These are phyloP conservation scores for Eutrema salsugineum DNA, from an alignment of 441 rosid species.

Conservation along the genomic window DNA sequence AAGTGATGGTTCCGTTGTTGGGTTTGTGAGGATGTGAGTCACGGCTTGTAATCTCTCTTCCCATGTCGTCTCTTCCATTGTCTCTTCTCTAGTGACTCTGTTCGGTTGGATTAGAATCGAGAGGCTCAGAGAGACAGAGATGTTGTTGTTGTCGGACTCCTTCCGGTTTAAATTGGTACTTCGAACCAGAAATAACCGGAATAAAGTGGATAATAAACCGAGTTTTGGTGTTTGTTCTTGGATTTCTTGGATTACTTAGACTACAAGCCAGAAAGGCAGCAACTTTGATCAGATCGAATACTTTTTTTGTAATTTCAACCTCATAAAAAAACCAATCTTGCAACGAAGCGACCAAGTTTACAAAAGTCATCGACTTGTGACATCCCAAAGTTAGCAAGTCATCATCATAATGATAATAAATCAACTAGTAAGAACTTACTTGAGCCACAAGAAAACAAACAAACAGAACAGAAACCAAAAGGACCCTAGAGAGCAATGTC, in stretches of 20 bases:
- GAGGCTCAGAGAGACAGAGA: constrained; percentile 5
- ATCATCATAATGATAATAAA: constrained; percentile 11
- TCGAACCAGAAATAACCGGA: neutral
- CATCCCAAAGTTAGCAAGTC: constrained; percentile 26
- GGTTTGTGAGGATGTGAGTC: constrained; percentile 72
- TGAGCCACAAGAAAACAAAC: constrained; percentile 20
- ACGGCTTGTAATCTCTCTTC: constrained; percentile 53
- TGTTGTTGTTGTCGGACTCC: neutral
- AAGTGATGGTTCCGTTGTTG: constrained; percentile 60
- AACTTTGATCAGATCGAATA: neutral
- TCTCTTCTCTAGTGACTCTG: neutral
- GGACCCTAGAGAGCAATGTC: constrained; percentile 40
- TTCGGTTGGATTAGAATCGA: neutral
- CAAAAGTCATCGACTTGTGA: constrained; percentile 16
- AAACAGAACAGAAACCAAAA: neutral
- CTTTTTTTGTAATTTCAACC: neutral
- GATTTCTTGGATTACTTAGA: too few species aligned
- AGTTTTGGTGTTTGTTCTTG: neutral
- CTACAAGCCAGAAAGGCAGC: too few species aligned
- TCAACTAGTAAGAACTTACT: constrained; percentile 19
- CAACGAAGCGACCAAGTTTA: constrained; percentile 16
- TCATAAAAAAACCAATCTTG: constrained; percentile 14
- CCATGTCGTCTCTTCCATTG: constrained; percentile 57
- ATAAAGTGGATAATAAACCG: neutral
- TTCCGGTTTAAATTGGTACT: neutral